Conservation (phyloP, 371 early-diverging fungal species). For the Syncephalastrum sp. region DNA sequence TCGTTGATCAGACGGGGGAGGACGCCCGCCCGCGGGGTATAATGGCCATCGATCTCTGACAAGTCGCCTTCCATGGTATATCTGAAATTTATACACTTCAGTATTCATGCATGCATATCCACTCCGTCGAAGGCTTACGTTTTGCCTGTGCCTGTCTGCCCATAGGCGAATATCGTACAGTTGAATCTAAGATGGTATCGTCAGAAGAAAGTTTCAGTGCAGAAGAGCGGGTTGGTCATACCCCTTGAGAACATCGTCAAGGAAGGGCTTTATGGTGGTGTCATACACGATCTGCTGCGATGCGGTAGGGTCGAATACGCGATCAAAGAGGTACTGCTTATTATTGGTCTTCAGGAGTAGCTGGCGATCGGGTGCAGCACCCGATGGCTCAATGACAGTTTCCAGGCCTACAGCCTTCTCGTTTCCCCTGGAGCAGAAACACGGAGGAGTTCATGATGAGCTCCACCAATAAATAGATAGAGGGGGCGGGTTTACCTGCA, state of each 20-base stretch:
- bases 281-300: constrained; percentile 81
- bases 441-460: neutral
- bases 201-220: too few species aligned
- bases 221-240: too few species aligned
- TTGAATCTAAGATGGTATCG: constrained; percentile 53
- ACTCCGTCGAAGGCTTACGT: constrained; percentile 36
- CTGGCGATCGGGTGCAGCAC: constrained; percentile 22
- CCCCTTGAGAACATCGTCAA: constrained; percentile 71
- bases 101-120: neutral
- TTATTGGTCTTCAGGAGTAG: constrained; percentile 44
- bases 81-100: constrained; percentile 10
- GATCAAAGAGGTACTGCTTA: constrained; percentile 84
- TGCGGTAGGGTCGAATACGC: constrained; percentile 86
- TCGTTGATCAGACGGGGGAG: constrained; percentile 86
- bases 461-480: neutral
- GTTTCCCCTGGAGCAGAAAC: too few species aligned
- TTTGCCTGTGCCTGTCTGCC: constrained; percentile 93
- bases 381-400: constrained; percentile 25
- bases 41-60: constrained; percentile 36
- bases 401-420: too few species aligned
- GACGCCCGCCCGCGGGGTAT: constrained; percentile 69
- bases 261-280: constrained; percentile 80
- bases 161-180: constrained; percentile 97
- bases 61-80: constrained; percentile 89
- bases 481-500: constrained; percentile 50